Conservation (phyloP, 176 grass and related monocot genomes). For the Themeda triandra region DNA sequence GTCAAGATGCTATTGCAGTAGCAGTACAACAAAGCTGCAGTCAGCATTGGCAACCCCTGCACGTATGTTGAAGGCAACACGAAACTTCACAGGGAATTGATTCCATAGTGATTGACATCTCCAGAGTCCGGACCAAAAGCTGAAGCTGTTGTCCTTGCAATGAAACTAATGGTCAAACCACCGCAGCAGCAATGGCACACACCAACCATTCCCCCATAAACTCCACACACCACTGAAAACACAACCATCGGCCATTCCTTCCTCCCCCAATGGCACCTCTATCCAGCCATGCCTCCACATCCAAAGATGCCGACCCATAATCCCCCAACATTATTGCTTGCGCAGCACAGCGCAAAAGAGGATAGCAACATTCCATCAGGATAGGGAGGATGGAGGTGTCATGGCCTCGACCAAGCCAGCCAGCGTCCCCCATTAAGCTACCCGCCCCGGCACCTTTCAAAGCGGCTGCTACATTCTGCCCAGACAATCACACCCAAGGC, state of each 20-base stretch:
- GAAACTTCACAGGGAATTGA: constrained; percentile 18
- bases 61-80: constrained; percentile 20
- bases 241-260: not conserved
- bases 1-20: not conserved
- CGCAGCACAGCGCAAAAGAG: not conserved
- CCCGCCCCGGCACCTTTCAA: constrained; percentile 34
- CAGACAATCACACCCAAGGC: constrained; percentile 34
- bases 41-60: not conserved
- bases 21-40: not conserved
- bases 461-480: constrained; percentile 35
- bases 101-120: constrained; percentile 14
- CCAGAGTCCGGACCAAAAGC: not conserved
- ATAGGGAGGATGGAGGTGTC: not conserved
- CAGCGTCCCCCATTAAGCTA: constrained; percentile 13
- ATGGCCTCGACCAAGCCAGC: constrained; percentile 7
- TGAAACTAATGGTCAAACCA: constrained; percentile 30
- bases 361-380: constrained; percentile 11
- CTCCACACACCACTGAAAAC: constrained; percentile 14
- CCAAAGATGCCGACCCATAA: constrained; percentile 37
- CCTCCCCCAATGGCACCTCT: constrained; percentile 3
- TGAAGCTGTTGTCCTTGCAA: not conserved
- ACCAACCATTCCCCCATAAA: constrained; percentile 29
- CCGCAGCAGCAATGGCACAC: not conserved
- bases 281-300: constrained; percentile 26
- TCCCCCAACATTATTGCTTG: constrained; percentile 19